Evolutionary conservation across 305 asterid species (phyloP), one percentile per base, ranked within the genome.

Genomic region (Plantago coronopus): DNA sequence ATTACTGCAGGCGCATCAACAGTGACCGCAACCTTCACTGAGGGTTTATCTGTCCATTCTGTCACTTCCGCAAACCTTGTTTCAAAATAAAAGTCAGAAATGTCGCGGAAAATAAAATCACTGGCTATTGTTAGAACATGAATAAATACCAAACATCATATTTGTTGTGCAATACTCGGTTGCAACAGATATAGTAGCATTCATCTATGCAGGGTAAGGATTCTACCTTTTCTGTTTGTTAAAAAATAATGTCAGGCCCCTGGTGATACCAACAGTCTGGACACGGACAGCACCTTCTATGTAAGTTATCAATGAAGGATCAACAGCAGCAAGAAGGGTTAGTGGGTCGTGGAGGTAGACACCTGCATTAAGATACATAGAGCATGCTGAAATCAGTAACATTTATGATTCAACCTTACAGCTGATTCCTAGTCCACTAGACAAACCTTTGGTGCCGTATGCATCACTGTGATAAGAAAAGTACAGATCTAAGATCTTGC

Each of bases 321-420:
- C 65, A 34, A 88, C 79, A 42, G 97, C 96, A 76, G 95, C 96
- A 64, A 91, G 87, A 72, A 91, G 48, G 45, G 97, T 83, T 16
- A 95, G 75, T n/a, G 96, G 95, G 64, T 91, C 98, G 31, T 91
- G 98, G 73, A 91, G 98, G 66, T 88, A 91, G 48, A 91, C 97
- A 43, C 96, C 98, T 91, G 79, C 82, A 21, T 68, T 37, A 61
- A 42, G 49, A 70, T 45, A 43, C 59, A 67, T 14, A 66, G 45
- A 46, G 49, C 66, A 49, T 45, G 31, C 46, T 63, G 43, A 51
- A 43, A 42, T 73, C 46, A 67, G 40, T 12, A 27, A 58, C 18
- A 37, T 23, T 23, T 31, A 25, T 51, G 23, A 57, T 66, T 61
- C 42, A 37, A 42, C 16, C 34, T 42, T 19, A 62, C 17, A 62